phyloP scores from a whole-genome alignment of 2,329 filamentous ascomycete genomes.

The Sporothrix phasma region DNA sequence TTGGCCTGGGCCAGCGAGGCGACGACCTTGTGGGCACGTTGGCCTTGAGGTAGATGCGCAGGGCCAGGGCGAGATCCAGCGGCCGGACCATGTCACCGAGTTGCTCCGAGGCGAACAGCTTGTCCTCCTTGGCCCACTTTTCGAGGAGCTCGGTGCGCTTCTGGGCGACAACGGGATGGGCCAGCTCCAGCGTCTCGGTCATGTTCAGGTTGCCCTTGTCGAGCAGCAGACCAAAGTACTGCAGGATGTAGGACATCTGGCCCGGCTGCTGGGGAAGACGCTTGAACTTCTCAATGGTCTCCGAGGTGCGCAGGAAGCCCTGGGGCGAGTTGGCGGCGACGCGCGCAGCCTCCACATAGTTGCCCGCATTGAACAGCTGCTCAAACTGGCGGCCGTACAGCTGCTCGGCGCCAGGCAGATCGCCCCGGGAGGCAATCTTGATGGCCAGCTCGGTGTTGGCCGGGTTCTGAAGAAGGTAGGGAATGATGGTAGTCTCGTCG shows the following conservation, averaged over 20 bases:
- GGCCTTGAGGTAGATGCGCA: slow-evolving; percentile 83
- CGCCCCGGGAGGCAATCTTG: slow-evolving; percentile 89
- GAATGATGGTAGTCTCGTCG: slow-evolving; percentile 82
- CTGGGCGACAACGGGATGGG: slow-evolving; percentile 83
- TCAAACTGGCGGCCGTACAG: slow-evolving; percentile 92
- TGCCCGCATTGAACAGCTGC: slow-evolving; percentile 66
- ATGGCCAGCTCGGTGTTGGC: slow-evolving; percentile 89
- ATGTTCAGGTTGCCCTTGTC: slow-evolving; percentile 91
- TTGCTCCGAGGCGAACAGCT: slow-evolving; percentile 92
- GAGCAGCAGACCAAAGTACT: slow-evolving; percentile 94
- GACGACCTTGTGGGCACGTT: slow-evolving; percentile 86
- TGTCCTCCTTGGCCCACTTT: slow-evolving; percentile 96
- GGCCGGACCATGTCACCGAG: slow-evolving; percentile 87
- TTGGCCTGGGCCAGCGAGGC: slow-evolving; percentile 91
- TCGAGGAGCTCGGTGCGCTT: slow-evolving; percentile 92
- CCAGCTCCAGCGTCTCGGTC: slow-evolving; percentile 88
- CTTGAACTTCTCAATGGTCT: slow-evolving; percentile 97
- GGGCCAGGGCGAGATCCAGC: slow-evolving; percentile 79
- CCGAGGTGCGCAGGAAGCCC: slow-evolving; percentile 85
- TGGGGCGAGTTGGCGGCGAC: slow-evolving; percentile 93
- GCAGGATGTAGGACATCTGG: slow-evolving; percentile 86
- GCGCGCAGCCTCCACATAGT: slow-evolving; percentile 84
- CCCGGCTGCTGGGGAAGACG: slow-evolving; percentile 67
- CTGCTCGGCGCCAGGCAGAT: slow-evolving; percentile 86
- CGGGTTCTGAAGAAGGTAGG: slow-evolving; percentile 92